phyloP scores from a whole-genome alignment of 805 yeast genomes.

The Kazachstania martiniae region DNA sequence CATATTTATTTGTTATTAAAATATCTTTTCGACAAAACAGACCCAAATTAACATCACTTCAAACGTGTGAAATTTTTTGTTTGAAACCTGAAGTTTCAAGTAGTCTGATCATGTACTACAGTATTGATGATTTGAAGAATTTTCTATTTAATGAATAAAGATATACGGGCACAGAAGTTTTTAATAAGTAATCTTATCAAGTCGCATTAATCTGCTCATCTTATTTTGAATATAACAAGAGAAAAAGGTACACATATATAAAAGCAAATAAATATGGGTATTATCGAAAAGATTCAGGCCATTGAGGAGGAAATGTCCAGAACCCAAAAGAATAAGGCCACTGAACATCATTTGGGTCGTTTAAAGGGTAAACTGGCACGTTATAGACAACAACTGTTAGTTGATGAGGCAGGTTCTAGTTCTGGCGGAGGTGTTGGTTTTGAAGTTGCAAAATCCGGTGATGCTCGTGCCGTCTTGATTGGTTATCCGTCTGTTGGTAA shows the following conservation, averaged over 20 bases:
- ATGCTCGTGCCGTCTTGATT: slow-evolving; percentile 88
- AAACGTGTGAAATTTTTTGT: too few species aligned
- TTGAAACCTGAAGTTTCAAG: too few species aligned
- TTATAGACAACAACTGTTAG: slow-evolving; percentile 80
- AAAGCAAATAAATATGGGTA: slow-evolving; percentile 21
- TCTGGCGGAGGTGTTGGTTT: slow-evolving; percentile 74
- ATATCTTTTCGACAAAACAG: too few species aligned
- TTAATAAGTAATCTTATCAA: too few species aligned
- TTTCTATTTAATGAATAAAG: too few species aligned
- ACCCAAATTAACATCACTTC: too few species aligned
- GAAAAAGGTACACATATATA: not conserved
- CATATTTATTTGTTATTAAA: too few species aligned
- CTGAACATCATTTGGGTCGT: slow-evolving; percentile 92
- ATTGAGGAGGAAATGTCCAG: slow-evolving; percentile 90
- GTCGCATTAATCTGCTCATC: not conserved
- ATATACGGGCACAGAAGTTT: too few species aligned
- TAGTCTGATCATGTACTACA: too few species aligned
- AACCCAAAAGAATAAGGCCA: slow-evolving; percentile 95
- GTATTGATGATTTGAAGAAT: too few species aligned
- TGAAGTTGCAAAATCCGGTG: slow-evolving; percentile 92
- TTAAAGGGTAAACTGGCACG: slow-evolving; percentile 91
- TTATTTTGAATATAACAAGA: not conserved
- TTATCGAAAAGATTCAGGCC: slow-evolving; percentile 65
- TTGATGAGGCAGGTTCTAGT: slow-evolving; percentile 66
- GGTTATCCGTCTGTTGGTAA: slow-evolving; percentile 98